Base-by-base conservation (phyloP, 1,139 yeast genomes). In the Debaryomycetaceae sp. region DNA sequence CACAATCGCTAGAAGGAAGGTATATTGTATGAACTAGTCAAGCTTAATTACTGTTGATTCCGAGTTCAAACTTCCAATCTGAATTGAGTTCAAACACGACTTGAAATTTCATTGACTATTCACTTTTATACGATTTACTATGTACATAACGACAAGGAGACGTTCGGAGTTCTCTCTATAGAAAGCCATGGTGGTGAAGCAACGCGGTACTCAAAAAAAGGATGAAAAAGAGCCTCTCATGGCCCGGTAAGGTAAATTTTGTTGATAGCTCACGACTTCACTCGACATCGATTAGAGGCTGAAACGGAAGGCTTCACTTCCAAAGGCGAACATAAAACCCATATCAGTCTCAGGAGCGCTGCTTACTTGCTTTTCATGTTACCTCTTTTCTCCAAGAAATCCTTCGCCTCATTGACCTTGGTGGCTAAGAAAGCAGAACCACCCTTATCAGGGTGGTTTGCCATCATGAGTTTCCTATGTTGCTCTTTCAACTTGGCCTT, bases 361-460 rank as follows among this genome's bases (percentile, higher is more conserved):
- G 20, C 31, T 39, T 24, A 39, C 27, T 39, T 39, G 53, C 68
- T 64, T 59, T 74, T 76, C 70, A 79, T 57, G 11, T 81, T 81
- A 36, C 89, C 89, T 62, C 91, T 81, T 70, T 89, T 90, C 55
- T 88, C 95, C 61, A 93, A 75, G 62, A 90, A 84, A 59, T 90
- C 97, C 66, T 93, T 93, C 44, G 99, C 98, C 69, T 93, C 98
- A 65, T 93, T 93, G 55, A 93, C 90, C 74, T 93, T 93, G 41
- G 98, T 91, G 49, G 99, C 99, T 61, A 93, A 66, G 59, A 81
- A 91, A 36, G 98, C 93, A 17, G 96, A 87, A 7, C 99, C 99
- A 42, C 99, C 99, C 62, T 95, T 87, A 70, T 93, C 99, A 9
- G 99, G 99, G 63, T 93, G 99, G 69, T 93, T 93, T 42, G 91